phyloP scores from a whole-genome alignment of 495 filamentous ascomycete genomes.

The Aspergillus nidulans region DNA sequence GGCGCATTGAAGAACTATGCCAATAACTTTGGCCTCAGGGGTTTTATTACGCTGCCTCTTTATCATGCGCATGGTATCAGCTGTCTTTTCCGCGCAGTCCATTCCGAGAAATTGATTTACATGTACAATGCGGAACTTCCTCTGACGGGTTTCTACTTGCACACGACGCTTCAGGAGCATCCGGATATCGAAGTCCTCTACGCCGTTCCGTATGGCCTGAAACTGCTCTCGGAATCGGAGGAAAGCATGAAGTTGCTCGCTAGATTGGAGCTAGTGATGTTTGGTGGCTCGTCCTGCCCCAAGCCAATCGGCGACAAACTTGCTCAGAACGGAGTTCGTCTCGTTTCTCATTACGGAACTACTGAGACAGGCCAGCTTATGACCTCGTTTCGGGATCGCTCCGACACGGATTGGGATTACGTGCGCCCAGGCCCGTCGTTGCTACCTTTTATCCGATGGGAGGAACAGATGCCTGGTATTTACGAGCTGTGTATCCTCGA shows the following conservation, averaged over 20 bases:
- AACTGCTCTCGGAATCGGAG: slow-evolving; percentile 41
- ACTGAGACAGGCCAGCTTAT: slow-evolving; percentile 52
- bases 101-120: slow-evolving; percentile 35
- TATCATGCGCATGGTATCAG: slow-evolving; percentile 50
- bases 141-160: slow-evolving; percentile 34
- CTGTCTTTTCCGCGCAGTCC: slow-evolving; percentile 43
- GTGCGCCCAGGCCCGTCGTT: slow-evolving; percentile 37
- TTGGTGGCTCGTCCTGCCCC: slow-evolving; percentile 43
- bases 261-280: slow-evolving; percentile 42
- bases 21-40: slow-evolving; percentile 33
- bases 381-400: slow-evolving; percentile 38
- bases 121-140: slow-evolving; percentile 44
- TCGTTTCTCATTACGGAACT: slow-evolving; percentile 44
- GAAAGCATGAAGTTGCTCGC: slow-evolving; percentile 35
- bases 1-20: slow-evolving; percentile 38
- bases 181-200: slow-evolving; percentile 38
- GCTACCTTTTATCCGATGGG: slow-evolving; percentile 42
- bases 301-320: slow-evolving; percentile 48
- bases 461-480: slow-evolving; percentile 41
- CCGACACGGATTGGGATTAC: slow-evolving; percentile 60
- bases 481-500: slow-evolving; percentile 53
- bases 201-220: slow-evolving; percentile 45
- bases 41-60: slow-evolving; percentile 50
- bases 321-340: slow-evolving; percentile 46
- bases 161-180: slow-evolving; percentile 34